Conservation (phyloP, 2,329 filamentous ascomycete genomes). For the Zasmidium cellare region DNA sequence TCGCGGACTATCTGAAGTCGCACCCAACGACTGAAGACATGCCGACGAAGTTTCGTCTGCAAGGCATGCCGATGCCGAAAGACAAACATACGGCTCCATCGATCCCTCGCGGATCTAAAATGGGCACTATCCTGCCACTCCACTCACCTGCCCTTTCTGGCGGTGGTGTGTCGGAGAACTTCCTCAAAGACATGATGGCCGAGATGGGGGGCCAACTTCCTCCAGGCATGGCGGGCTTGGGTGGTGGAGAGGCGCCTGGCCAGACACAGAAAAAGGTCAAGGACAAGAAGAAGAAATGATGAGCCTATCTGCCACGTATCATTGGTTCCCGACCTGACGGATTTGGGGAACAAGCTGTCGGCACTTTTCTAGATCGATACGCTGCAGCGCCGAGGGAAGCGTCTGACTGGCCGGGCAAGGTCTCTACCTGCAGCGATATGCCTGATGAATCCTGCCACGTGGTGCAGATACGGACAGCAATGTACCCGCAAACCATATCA, state of each 20-base stretch:
- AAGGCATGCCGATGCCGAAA: conserved; percentile 71
- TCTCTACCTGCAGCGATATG: background rate
- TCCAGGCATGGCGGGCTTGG: conserved; percentile 30
- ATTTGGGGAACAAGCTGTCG: background rate
- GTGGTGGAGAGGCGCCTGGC: conserved; percentile 20
- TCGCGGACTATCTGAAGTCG: conserved; percentile 72
- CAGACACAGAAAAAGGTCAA: conserved; percentile 32
- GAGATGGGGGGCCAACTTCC: conserved; percentile 64
- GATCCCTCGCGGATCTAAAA: conserved; percentile 83
- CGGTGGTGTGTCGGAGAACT: conserved; percentile 89
- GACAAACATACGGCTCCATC: conserved; percentile 56
- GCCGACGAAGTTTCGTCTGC: conserved; percentile 70
- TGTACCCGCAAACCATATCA: background rate
- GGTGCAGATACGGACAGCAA: background rate
- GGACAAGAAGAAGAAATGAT: conserved; percentile 32
- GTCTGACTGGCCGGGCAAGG: background rate
- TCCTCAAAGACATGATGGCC: conserved; percentile 95
- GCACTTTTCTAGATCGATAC: background rate
- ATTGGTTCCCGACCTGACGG: background rate
- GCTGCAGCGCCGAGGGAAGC: background rate
- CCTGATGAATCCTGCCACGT: background rate
- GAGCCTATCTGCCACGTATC: background rate
- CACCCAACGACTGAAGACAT: conserved; percentile 75
- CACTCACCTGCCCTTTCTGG: conserved; percentile 88
- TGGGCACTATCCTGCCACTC: conserved; percentile 78